Base-by-base conservation (phyloP, 352 stramenopile species). In the Thalassiosira oceanica region DNA sequence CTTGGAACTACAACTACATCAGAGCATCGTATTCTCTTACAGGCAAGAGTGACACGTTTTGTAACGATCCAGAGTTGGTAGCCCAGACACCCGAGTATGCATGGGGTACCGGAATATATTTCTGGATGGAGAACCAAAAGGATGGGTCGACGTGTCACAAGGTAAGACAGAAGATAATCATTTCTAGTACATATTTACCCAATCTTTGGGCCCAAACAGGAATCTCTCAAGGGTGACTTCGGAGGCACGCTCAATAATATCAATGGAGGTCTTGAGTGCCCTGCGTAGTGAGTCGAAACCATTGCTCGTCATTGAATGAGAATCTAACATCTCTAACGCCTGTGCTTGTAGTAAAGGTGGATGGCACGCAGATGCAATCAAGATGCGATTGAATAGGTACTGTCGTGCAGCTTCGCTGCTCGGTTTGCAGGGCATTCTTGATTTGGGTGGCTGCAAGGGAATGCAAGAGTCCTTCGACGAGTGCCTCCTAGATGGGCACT, bases 331-430 rank as follows among this genome's bases (percentile, higher is more conserved):
- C n/a, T n/a, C n/a, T n/a, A n/a, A n/a, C n/a, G n/a, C n/a, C n/a
- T n/a, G n/a, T n/a, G n/a, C n/a, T n/a, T n/a, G n/a, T n/a, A n/a
- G n/a, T 27, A 49, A 64, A 46, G 58, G 58, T 35, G 67, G 67
- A 35, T 78, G 31, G 68, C 63, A 74, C 33, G 18, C 21, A 35
- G 37, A 36, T 36, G 67, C 67, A 27, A 58, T 78, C 7, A 71
- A 78, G 60, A 62, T 78, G 44, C 45, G 67, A 51, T 58, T 78
- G 15, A 78, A 78, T 21, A 39, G 67, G 29, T 78, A 78, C 35
- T 78, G 67, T 29, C 67, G 66, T 39, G 67, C 67, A 3, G 60
- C 67, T 42, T 36, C 33, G 2, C 4, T 61, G 27, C n/a, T 66
- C 29, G 39, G 44, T 15, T 16, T 56, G n/a, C 21, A 23, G 15